Base-by-base conservation (phyloP, 2,329 filamentous ascomycete species). In the Bipolaris oryzae region DNA sequence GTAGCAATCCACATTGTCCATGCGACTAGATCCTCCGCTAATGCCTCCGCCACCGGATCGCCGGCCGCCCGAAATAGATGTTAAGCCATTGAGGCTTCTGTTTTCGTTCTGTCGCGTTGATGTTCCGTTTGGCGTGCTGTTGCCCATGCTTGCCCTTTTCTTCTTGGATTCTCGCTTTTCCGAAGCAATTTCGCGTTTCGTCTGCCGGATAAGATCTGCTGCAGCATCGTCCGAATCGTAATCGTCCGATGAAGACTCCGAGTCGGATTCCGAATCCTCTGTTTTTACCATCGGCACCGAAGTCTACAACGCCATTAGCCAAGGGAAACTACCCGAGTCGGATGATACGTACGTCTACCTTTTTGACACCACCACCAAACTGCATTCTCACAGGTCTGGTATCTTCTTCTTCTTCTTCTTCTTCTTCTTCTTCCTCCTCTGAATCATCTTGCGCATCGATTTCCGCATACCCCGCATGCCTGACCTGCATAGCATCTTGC, bases 41-140 rank as follows among this genome's bases (percentile, higher is more conserved):
- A 39, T 54, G 20, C 60, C 65, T n/a, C 48, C 49, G 10, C 34
- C 33, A 9, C 39, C 49, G 51, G 46, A 58, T 42, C 53, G 73
- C 61, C 73, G 71, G 38, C 75, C 73, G 37, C 80, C 79, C 56
- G 87, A 90, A 44, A 91, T 85, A 1, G 86, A 88, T 4, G 80
- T 82, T 53, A 87, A 71, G 21, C 81, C 81, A 68, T 88, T 88
- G 53, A 91, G 76, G 58, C 88, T 66, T 53, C 63, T 87, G 49
- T 90, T 81, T 53, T 89, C 85, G 72, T 88, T 89, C 73, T 86
- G 86, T 66, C 84, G 82, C 39, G 85, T 84, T 7, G 85, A 83
- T 16, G 87, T 74, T 62, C 85, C 79, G 61, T 78, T 76, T 11
- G 81, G 82, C 21, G 76, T 76, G 48, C 79, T 78, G 56, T 60